phyloP scores from a whole-genome alignment of 805 yeast genomes.

The Lipomyces mesembrius region DNA sequence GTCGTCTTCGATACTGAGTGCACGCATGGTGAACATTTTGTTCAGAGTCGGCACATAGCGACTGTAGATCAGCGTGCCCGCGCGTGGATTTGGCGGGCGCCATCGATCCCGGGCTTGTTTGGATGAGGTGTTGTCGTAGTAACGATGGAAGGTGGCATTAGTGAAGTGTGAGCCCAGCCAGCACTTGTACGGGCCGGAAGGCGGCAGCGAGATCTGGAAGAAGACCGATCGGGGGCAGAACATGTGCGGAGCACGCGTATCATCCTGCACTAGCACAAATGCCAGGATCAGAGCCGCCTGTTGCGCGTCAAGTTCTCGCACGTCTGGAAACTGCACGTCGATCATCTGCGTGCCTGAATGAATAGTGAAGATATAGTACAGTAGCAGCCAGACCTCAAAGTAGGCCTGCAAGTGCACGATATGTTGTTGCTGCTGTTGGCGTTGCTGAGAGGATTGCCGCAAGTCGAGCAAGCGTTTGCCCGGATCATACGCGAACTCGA shows the following conservation, averaged over 20 bases:
- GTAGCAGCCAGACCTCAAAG: not conserved
- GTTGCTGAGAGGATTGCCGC: not conserved
- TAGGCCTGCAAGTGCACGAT: not conserved
- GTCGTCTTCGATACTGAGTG: slow-evolving; percentile 23
- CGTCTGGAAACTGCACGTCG: not conserved
- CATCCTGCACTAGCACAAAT: not conserved
- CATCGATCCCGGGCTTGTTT: slow-evolving; percentile 6
- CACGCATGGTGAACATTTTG: slow-evolving; percentile 25
- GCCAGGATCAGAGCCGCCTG: not conserved
- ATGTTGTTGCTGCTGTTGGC: not conserved
- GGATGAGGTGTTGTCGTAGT: not conserved
- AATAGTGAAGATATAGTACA: not conserved
- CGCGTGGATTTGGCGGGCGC: slow-evolving; percentile 15
- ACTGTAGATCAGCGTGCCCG: slow-evolving; percentile 18
- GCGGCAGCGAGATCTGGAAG: slow-evolving; percentile 3
- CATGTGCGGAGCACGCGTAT: not conserved
- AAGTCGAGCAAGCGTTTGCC: not conserved
- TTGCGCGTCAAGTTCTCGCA: not conserved
- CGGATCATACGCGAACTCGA: not conserved
- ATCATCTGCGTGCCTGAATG: not conserved
- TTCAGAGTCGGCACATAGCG: slow-evolving; percentile 36
- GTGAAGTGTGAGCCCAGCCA: not conserved
- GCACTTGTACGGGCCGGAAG: not conserved
- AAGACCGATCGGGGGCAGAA: slow-evolving; percentile 12
- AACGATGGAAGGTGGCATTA: not conserved